Base-by-base conservation (phyloP, 805 yeast genomes). In the Phaffomyces antillensis region DNA sequence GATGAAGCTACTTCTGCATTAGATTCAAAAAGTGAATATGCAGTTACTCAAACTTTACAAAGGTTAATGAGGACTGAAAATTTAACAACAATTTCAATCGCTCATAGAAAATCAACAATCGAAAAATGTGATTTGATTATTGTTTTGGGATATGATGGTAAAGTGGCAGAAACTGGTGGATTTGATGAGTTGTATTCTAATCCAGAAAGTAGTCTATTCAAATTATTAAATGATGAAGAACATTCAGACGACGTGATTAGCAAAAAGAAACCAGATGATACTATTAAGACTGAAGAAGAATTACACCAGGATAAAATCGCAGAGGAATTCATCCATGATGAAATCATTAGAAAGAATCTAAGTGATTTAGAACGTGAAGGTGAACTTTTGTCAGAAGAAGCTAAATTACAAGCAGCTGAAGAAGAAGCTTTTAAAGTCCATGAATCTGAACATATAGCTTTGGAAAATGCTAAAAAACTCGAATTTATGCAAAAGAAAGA, bases 1-100 rank as follows among this genome's bases (percentile, higher is more conserved):
- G 99, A 93, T 62, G 99, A 93, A 60, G 86, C 91, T 42, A 90
- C 98, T 0, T 81, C 97, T 1, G 86, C 96, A 0, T 68, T 93
- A 41, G 99, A 93, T 61, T 72, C 79, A 0, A 77, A 74, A 33
- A 85, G 86, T 59, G 73, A 83, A 16, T 63, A 85, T 53, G 83
- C 91, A 0, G 95, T 93, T 40, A 86, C 87, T 67, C 76, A 76
- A 45, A 90, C 96, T 10, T 70, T 91, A 49, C 79, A 82, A 30
- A 65, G 70, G 38, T 67, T 90, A 42, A 76, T 78, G 66, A 66
- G 69, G 43, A 74, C 79, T 26, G 76, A 79, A 41, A 69, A 80
- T 17, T 64, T 81, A 40, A 91, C 97, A 0, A 80, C 89, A 3
- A 86, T 93, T 37, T 84, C 95, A 44, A 90, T 93, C 55, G 98